A percentile compares a stretch with the other conserved stretches of the same genome.
Evolutionary conservation across 1,284 basidiomycete genomes (phyloP).

Genomic region (Chalciporus sp.): DNA sequence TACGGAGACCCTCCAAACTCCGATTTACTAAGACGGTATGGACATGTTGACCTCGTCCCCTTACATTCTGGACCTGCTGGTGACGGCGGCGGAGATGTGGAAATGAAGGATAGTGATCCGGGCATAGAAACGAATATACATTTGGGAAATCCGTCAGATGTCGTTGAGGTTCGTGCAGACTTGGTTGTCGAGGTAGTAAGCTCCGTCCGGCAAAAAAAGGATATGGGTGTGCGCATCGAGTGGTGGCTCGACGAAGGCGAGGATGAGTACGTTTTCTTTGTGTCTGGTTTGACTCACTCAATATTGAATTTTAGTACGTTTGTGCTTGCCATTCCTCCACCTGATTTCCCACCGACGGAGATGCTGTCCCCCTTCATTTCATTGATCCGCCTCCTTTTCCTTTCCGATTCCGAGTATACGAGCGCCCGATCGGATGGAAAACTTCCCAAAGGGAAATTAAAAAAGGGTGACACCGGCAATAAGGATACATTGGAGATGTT

Average conservation of each 20-base stretch:
- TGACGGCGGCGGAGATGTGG: constrained; percentile 37
- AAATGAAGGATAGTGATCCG: constrained; percentile 11
- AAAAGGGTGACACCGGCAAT: constrained; percentile 40
- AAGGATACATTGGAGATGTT: constrained; percentile 48
- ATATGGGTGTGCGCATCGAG: constrained; percentile 65
- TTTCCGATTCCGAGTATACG: constrained; percentile 65
- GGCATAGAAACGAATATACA: neutral
- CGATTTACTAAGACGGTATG: constrained; percentile 93
- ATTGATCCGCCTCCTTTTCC: constrained; percentile 70
- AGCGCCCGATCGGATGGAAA: constrained; percentile 69
- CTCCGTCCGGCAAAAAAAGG: constrained; percentile 11
- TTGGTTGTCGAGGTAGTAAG: constrained; percentile 60
- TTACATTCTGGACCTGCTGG: constrained; percentile 40
- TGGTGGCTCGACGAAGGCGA: constrained; percentile 91
- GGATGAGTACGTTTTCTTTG: constrained; percentile 73
- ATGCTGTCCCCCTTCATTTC: constrained; percentile 62
- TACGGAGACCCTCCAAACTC: constrained; percentile 95
- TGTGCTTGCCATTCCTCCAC: constrained; percentile 14
- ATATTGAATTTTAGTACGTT: constrained; percentile 16
- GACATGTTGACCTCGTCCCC: constrained; percentile 84
- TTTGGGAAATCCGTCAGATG: constrained; percentile 79
- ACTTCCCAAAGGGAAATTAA: constrained; percentile 70
- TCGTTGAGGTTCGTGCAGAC: constrained; percentile 85
- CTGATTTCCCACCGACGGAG: constrained; percentile 39
- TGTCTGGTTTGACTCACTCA: neutral